A percentile compares a stretch with the other conserved stretches of the same genome.
These are phyloP conservation scores for Plasmodium berghei DNA, from an alignment of 169 alveolate genomes.

Conservation along the genomic window DNA sequence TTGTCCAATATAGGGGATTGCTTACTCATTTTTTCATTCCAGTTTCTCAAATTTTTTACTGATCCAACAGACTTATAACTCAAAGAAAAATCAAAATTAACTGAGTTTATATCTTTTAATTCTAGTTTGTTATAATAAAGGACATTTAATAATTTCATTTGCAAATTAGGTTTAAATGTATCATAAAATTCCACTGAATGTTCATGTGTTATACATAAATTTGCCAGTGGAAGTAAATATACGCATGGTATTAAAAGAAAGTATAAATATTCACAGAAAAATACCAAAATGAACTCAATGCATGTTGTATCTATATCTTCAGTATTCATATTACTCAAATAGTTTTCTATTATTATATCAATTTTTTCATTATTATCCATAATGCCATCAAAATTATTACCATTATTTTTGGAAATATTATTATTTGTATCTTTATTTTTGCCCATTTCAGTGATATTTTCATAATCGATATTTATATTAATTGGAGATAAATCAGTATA, in stretches of 20 bases:
- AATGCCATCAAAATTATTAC: background rate
- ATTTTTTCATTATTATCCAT: background rate
- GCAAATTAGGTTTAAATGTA: conserved; percentile 23
- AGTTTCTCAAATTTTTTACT: background rate
- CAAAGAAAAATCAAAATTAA: background rate
- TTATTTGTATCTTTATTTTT: background rate
- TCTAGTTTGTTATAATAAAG: conserved; percentile 42
- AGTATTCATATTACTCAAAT: background rate
- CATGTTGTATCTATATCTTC: conserved; percentile 7
- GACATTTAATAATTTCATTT: conserved; percentile 26
- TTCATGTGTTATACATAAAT: conserved; percentile 37
- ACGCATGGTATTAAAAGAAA: conserved; percentile 56
- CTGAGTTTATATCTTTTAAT: conserved; percentile 14
- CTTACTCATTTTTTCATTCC: background rate
- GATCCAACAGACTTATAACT: background rate
- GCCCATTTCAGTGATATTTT: background rate
- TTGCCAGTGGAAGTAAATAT: conserved; percentile 34
- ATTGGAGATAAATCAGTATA: background rate
- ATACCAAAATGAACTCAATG: conserved; percentile 22
- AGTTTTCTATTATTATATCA: background rate
- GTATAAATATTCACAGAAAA: conserved; percentile 39
- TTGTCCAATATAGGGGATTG: too few species aligned
- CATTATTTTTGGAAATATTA: background rate
- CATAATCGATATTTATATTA: background rate
- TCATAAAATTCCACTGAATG: conserved; percentile 40